Evolutionary conservation across 192 early-diverging fungal species (phyloP), one percentile per base, ranked within the genome.

Genomic region (Backusella psychrophila): DNA sequence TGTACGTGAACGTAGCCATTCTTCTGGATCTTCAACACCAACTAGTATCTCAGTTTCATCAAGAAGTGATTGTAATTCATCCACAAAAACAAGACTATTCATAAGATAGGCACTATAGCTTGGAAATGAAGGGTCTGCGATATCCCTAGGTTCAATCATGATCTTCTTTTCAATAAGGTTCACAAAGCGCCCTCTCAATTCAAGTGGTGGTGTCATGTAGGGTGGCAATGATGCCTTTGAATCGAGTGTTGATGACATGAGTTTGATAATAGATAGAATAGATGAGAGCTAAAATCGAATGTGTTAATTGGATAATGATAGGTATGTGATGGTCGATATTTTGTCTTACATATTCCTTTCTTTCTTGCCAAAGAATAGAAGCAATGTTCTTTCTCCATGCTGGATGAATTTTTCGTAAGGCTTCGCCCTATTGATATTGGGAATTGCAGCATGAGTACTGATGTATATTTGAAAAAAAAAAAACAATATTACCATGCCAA

Each of bases 191-290:
- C 1, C n/a, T 39, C 76, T 39, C 5, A 71, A 59, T 39, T 73
- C 73, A 5, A 41, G 38, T 4, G 79, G 79, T 1, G 69, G 66
- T 38, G 68, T 36, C 63, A 80, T 29, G 35, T 76, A 76, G 7
- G 79, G 79, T 21, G 79, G 79, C 7, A 80, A 29, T 5, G 79
- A 36, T 23, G 69, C 65, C 29, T 80, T 80, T 42, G 79, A 39
- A n/a, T 75, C 67, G 34, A 80, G 72, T 1, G 79, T 66, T n/a
- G 74, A 52, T 19, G 79, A 76, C 29, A 75, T 72, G 17, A 80
- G 65, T 36, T 80, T 80, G 44, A 63, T 63, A 29, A 63, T 63
- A 29, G 56, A 63, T 26, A 63, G 9, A 29, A 63, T 63, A 63
- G 56, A 63, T 26, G 56, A 63, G 23, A 63, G 26, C 56, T 63